Base-by-base conservation (phyloP, 768 basidiomycete genomes). In the Calocybe indica region DNA sequence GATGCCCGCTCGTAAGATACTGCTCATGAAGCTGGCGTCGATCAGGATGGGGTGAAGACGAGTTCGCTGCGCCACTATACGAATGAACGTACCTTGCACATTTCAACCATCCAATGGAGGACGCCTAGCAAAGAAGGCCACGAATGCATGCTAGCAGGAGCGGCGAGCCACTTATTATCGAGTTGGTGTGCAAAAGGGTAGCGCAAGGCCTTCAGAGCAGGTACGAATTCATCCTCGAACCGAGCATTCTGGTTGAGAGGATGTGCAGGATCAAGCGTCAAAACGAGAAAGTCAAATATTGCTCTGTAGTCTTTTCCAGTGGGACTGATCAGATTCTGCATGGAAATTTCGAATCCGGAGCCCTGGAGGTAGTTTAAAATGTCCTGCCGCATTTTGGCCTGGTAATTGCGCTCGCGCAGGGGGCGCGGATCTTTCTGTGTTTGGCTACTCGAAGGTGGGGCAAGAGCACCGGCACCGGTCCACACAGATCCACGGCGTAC, bases 111-210 rank as follows among this genome's bases (percentile, higher is more conserved):
- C 96, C 96, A 99, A 64, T 94, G 88, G 32, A 98, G 62, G 58
- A 89, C 87, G 14, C 88, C 95, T 11, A 98, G 72, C 22, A 96
- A 66, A 14, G 80, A 73, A 0, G 92, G 90, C 96, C 95, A 98
- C n/a, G 86, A 83, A 65, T 91, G 88, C 72, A 88, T 85, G 46
- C 84, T 86, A 0, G 90, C 94, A 0, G 92, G 88, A 2, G 93
- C 85, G 6, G 85, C 85, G 5, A 98, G 66, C 77, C 89, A 91
- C 53, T 89, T 93, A 44, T 83, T 82, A 55, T 92, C 89, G 12
- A 97, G 76, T 48, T 80, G 75, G 43, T 83, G 76, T 3, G 82
- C 75, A 49, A 83, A 88, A 0, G 96, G 95, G 65, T 97, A 99
- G 52, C 78, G 75, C 34, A 91, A 64, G 5, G 83, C 78, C 60